Percentiles rank a stretch among this genome's conserved stretches.
Conservation (phyloP, 805 yeast species). For the Metschnikowia hibisci region DNA sequence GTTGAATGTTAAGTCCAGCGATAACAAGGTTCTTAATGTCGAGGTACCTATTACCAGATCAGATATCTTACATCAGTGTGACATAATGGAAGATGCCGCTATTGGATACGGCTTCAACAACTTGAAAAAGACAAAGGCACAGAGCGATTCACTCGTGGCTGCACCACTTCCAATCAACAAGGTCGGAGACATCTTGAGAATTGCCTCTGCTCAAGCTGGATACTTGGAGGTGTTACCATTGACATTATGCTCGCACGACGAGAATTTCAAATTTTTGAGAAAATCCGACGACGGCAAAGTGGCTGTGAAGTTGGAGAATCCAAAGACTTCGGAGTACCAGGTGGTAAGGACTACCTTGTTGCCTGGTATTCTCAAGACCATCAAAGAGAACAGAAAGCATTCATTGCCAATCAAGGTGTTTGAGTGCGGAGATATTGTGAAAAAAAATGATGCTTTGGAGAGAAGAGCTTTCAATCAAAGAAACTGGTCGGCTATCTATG, state of each 20-base stretch:
- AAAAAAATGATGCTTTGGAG: conserved; percentile 75
- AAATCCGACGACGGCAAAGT: conserved; percentile 64
- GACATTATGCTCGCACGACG: conserved; percentile 94
- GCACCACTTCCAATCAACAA: conserved; percentile 88
- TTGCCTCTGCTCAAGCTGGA: conserved; percentile 90
- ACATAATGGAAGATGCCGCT: conserved; percentile 97
- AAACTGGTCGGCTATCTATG: conserved; percentile 90
- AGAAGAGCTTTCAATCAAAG: conserved; percentile 90
- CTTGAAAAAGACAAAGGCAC: conserved; percentile 72
- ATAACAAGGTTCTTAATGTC: conserved; percentile 55
- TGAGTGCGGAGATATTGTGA: conserved; percentile 92
- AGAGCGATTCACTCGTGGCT: conserved; percentile 76
- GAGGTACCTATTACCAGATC: conserved; percentile 90
- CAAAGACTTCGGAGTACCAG: conserved; percentile 94
- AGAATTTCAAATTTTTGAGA: conserved; percentile 86
- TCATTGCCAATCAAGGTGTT: conserved; percentile 91
- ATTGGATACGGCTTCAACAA: conserved; percentile 93
- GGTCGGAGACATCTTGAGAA: conserved; percentile 83
- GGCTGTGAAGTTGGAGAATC: conserved; percentile 91
- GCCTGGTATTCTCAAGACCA: conserved; percentile 93
- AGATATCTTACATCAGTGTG: conserved; percentile 94
- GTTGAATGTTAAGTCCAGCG: conserved; percentile 53
- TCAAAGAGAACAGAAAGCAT: conserved; percentile 94
- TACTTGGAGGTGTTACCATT: conserved; percentile 96
- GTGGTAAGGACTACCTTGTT: conserved; percentile 93